Evolutionary conservation across 495 filamentous ascomycete species (phyloP).

Genomic region (Neurospora tetraspora): DNA sequence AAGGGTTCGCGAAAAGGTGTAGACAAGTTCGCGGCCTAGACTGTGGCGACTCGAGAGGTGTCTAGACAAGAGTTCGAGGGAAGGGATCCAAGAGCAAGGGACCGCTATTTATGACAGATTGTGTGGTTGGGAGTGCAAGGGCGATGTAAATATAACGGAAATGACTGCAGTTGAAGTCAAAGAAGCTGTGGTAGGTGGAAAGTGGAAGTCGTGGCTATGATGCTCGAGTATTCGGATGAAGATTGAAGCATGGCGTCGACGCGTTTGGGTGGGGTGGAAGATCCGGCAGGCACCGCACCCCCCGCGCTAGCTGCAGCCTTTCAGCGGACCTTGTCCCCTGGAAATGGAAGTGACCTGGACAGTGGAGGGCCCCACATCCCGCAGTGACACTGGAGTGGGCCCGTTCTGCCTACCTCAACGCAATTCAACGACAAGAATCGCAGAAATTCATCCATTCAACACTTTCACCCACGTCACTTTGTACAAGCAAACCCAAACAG

Average conservation of each 20-base stretch:
- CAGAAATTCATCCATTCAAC: neutral
- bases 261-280: neutral
- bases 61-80: neutral
- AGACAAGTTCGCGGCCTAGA: neutral
- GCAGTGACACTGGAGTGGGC: neutral
- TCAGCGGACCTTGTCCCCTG: neutral
- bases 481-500: no score
- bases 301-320: neutral
- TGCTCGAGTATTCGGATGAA: neutral
- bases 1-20: neutral
- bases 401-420: neutral
- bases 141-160: neutral
- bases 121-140: neutral
- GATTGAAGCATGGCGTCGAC: neutral
- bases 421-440: neutral
- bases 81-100: neutral
- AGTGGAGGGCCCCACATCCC: neutral
- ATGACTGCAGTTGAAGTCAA: neutral
- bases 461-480: no score
- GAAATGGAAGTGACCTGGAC: neutral
- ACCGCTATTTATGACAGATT: neutral
- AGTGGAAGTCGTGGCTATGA: neutral
- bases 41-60: neutral
- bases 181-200: neutral
- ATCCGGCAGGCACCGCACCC: neutral